These are phyloP conservation scores for Ilex aquifolium DNA, from an alignment of 257 asterid species.

Conservation along the genomic window DNA sequence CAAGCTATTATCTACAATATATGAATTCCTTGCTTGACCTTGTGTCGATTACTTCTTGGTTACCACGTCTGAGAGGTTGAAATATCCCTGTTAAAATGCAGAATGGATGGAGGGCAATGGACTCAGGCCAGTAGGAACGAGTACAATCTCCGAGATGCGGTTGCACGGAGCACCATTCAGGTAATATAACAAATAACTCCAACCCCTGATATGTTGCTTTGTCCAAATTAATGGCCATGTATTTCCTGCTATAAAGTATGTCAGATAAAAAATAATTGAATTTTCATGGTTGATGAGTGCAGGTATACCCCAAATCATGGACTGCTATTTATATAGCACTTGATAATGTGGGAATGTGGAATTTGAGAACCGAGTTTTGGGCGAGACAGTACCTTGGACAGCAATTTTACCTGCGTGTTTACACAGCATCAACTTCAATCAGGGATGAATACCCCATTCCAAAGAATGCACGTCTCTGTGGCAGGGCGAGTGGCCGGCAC, in stretches of 20 bases:
- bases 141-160: constrained; percentile 88
- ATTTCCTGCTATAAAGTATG: no score
- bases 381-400: constrained; percentile 87
- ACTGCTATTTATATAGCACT: constrained; percentile 58
- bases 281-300: constrained; percentile 7
- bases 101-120: constrained; percentile 98
- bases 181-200: constrained; percentile 13
- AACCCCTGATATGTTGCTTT: no score
- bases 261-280: no score
- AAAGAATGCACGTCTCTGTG: constrained; percentile 77
- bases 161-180: constrained; percentile 78
- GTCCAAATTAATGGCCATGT: no score
- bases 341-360: constrained; percentile 95
- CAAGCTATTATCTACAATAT: neutral
- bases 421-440: constrained; percentile 58
- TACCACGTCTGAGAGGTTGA: no score
- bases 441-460: constrained; percentile 89
- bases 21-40: neutral
- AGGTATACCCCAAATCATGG: constrained; percentile 91
- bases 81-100: constrained; percentile 15
- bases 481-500: constrained; percentile 64
- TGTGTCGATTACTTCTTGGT: neutral
- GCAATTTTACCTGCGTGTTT: constrained; percentile 67
- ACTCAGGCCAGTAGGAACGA: constrained; percentile 38
- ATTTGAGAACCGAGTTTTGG: constrained; percentile 76